Percentiles rank a stretch among this genome's conserved stretches.
These are phyloP conservation scores for Theileria parva DNA, from an alignment of 169 alveolate species.

Conservation along the genomic window DNA sequence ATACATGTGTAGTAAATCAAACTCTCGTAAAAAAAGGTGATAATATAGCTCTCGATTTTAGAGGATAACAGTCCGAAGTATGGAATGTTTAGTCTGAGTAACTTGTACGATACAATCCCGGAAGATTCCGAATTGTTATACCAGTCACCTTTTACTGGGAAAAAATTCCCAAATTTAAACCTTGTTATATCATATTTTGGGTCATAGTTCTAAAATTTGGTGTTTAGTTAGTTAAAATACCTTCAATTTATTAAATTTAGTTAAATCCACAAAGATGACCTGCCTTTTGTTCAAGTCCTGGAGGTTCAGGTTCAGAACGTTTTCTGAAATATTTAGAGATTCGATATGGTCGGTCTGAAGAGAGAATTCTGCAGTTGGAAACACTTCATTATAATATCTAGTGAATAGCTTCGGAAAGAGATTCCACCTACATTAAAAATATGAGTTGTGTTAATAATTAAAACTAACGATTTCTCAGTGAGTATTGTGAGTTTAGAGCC, in stretches of 20 bases:
- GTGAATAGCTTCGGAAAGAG: conserved; percentile 49
- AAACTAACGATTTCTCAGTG: conserved; percentile 59
- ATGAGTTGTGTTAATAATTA: neutral
- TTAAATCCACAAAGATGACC: conserved; percentile 37
- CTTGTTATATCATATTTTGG: conserved; percentile 42
- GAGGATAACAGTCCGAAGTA: conserved; percentile 78
- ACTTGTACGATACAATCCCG: conserved; percentile 74
- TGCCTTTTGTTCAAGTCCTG: conserved; percentile 42
- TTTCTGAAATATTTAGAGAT: conserved; percentile 28
- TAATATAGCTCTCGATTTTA: conserved; percentile 73
- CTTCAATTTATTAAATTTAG: conserved; percentile 52
- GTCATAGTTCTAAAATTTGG: conserved; percentile 27
- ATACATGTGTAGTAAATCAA: conserved; percentile 66
- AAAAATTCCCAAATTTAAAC: conserved; percentile 10
- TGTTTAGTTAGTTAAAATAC: neutral
- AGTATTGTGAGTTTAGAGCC: conserved; percentile 52
- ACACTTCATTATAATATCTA: conserved; percentile 42
- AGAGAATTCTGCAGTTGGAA: conserved; percentile 50
- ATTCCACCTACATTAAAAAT: conserved; percentile 32
- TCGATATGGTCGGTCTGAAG: conserved; percentile 37
- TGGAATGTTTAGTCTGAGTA: conserved; percentile 71
- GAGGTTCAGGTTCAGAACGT: conserved; percentile 35
- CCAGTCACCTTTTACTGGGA: conserved; percentile 55
- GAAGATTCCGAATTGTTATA: neutral
- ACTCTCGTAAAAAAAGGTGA: conserved; percentile 61